A percentile compares a stretch with the other conserved stretches of the same genome.
Evolutionary conservation across 208 protist genomes (phyloP).

Genomic region (Angomonas ambiguus): DNA sequence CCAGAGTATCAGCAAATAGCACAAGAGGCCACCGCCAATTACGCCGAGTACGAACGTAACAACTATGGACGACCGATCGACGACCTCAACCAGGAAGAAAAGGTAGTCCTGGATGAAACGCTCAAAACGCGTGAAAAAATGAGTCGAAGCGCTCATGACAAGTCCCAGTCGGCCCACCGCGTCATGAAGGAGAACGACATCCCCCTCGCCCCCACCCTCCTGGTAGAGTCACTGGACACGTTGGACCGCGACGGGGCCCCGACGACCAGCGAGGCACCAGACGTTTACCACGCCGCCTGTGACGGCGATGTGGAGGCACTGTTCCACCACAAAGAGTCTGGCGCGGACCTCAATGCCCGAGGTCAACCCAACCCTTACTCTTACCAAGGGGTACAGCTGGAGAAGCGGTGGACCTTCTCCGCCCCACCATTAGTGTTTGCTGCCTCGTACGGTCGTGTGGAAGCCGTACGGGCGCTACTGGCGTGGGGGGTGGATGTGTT

Average conservation of each 20-base stretch:
- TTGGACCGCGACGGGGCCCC: background rate
- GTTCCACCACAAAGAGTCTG: slow-evolving; percentile 19
- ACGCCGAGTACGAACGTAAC: slow-evolving; percentile 4
- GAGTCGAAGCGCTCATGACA: background rate
- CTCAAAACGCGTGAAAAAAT: background rate
- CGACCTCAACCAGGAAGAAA: background rate
- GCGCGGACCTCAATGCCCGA: slow-evolving; percentile 37
- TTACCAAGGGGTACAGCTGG: slow-evolving; percentile 65
- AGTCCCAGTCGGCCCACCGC: background rate
- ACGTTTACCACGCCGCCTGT: slow-evolving; percentile 75
- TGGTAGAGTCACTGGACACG: background rate
- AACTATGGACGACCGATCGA: slow-evolving; percentile 3
- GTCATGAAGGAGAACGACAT: background rate
- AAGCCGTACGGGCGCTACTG: slow-evolving; percentile 63
- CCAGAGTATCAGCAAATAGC: slow-evolving; percentile 16
- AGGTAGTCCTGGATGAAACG: background rate
- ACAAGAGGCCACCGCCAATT: slow-evolving; percentile 12
- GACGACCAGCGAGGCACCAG: slow-evolving; percentile 3
- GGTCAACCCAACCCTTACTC: slow-evolving; percentile 60
- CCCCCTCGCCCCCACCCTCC: background rate
- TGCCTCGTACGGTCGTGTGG: slow-evolving; percentile 68
- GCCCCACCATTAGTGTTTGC: slow-evolving; percentile 76
- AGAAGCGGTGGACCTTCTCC: slow-evolving; percentile 64
- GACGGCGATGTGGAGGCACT: slow-evolving; percentile 61
- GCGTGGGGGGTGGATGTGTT: slow-evolving; percentile 40